A percentile compares a stretch with the other conserved stretches of the same genome.
Conservation (phyloP, 148 eudicot genomes). For the Salicornia ramosissima region DNA sequence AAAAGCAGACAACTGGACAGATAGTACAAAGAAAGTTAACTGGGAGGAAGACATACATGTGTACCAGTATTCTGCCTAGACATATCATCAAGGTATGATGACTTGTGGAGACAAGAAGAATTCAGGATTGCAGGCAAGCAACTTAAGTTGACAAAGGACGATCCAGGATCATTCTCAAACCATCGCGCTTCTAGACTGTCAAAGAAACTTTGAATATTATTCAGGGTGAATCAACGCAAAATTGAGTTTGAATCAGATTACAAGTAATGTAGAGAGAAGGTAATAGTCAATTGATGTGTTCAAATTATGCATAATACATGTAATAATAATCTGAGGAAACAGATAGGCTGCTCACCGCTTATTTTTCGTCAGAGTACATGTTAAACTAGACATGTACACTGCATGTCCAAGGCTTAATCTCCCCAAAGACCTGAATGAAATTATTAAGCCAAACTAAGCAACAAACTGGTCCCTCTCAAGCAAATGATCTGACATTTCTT, state of each 20-base stretch:
- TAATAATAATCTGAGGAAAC: background rate
- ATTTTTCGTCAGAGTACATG: conserved; percentile 51
- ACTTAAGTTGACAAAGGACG: conserved; percentile 72
- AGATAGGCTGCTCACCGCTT: conserved; percentile 43
- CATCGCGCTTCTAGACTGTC: conserved; percentile 77
- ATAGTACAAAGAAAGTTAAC: background rate
- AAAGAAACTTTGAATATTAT: conserved; percentile 21
- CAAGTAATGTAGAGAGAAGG: background rate
- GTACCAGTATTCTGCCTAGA: conserved; percentile 40
- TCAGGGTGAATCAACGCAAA: background rate
- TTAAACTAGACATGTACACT: conserved; percentile 68
- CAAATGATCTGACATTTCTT: background rate
- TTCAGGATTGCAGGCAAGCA: conserved; percentile 86
- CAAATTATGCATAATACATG: background rate
- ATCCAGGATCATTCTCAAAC: conserved; percentile 63
- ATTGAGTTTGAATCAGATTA: background rate
- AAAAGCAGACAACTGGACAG: conserved; percentile 5
- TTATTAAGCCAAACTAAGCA: conserved; percentile 10
- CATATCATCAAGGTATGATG: conserved; percentile 55
- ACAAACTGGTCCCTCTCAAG: background rate
- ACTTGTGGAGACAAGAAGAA: conserved; percentile 74
- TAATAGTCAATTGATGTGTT: background rate
- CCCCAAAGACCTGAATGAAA: conserved; percentile 69
- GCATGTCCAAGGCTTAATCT: conserved; percentile 75
- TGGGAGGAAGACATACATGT: conserved; percentile 43